These are phyloP conservation scores for Biscutella laevigata DNA, from an alignment of 441 rosid species.

Conservation along the genomic window DNA sequence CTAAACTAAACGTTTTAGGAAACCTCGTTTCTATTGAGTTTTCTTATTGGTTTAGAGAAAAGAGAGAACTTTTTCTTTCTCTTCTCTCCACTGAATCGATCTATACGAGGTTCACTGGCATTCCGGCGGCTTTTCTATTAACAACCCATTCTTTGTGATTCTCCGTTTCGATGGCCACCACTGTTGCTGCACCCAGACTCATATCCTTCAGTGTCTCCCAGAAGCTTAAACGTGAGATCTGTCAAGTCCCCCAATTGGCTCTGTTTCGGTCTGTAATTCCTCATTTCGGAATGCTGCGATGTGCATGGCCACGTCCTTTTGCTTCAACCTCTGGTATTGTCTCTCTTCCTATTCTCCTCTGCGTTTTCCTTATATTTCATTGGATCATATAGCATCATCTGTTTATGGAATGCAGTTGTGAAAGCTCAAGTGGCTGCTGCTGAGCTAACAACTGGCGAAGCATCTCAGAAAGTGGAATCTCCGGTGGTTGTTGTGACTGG, in stretches of 20 bases:
- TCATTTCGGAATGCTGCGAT: constrained; percentile 30
- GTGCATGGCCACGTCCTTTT: constrained; percentile 32
- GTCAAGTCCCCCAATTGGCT: constrained; percentile 35
- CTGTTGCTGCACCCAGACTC: constrained; percentile 43
- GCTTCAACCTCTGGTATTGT: constrained; percentile 47
- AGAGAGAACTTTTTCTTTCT: neutral
- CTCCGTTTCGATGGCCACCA: constrained; percentile 47
- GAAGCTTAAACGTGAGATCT: constrained; percentile 28
- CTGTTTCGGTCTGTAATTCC: constrained; percentile 27
- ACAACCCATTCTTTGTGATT: constrained; percentile 24
- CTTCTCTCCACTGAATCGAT: constrained; percentile 10
- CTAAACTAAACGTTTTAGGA: no score
- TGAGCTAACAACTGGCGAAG: constrained; percentile 37
- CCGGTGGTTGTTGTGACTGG: constrained; percentile 86
- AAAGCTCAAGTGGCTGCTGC: constrained; percentile 55
- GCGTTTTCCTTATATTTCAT: neutral
- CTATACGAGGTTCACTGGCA: constrained; percentile 25
- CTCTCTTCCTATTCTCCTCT: neutral
- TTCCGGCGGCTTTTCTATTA: constrained; percentile 30
- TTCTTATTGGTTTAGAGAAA: neutral
- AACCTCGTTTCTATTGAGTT: constrained; percentile 20
- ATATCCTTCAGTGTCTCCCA: constrained; percentile 35
- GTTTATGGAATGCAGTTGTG: constrained; percentile 29
- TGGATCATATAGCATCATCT: neutral
- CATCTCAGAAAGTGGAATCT: constrained; percentile 46